A percentile compares a stretch with the other conserved stretches of the same genome.
These are phyloP conservation scores for Populus tremula DNA, from an alignment of 345 rosid genomes.

Conservation along the genomic window DNA sequence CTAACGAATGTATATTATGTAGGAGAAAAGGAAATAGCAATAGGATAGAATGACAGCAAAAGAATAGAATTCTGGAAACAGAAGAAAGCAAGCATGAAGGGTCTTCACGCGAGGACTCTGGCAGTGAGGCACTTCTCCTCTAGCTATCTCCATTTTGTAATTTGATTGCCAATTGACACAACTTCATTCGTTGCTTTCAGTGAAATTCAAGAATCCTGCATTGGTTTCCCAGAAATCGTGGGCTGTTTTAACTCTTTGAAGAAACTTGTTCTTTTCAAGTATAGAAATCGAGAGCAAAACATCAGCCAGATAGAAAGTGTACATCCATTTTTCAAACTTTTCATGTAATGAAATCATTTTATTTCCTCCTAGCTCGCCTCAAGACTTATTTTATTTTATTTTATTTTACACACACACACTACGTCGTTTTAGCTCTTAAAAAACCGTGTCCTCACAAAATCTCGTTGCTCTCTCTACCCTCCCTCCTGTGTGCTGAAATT, in stretches of 20 bases:
- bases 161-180: constrained; percentile 4
- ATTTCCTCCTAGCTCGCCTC: background rate
- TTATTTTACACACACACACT: too few relatives aligned
- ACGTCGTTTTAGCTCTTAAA: background rate
- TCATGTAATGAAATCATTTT: background rate
- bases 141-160: constrained; percentile 33
- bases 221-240: background rate
- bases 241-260: background rate
- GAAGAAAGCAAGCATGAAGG: constrained; percentile 12
- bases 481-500: background rate
- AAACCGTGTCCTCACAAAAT: too few relatives aligned
- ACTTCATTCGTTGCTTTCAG: constrained; percentile 23
- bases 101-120: constrained; percentile 2
- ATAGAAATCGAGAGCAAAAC: background rate
- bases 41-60: constrained; percentile 31
- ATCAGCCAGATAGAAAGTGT: background rate
- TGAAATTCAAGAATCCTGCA: constrained; percentile 21
- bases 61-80: constrained; percentile 22
- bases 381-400: background rate
- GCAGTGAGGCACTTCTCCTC: constrained; percentile 12
- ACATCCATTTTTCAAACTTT: background rate
- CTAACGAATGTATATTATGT: constrained; percentile 53
- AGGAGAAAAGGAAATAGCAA: constrained; percentile 24
- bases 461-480: background rate
- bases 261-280: background rate